Percentiles rank a stretch among this genome's conserved stretches.
phyloP scores from a whole-genome alignment of 2,329 filamentous ascomycete species.

The Pseudovirgaria hyperparasitica region DNA sequence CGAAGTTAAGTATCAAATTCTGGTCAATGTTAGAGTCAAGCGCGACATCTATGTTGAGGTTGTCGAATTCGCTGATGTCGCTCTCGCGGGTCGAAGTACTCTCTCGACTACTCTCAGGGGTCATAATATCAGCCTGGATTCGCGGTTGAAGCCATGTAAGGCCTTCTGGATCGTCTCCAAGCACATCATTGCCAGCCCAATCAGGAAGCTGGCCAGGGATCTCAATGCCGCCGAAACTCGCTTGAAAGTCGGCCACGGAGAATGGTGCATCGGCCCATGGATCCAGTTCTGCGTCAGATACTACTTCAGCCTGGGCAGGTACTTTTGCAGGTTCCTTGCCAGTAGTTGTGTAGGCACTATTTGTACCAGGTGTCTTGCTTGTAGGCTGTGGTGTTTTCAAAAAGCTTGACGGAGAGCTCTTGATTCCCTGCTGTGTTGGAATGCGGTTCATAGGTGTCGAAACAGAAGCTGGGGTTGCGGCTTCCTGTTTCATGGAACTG shows the following conservation, averaged over 20 bases:
- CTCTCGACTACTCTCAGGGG: conserved; percentile 23
- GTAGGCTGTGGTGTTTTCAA: conserved; percentile 24
- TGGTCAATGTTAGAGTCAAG: too few relatives aligned
- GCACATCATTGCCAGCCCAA: conserved; percentile 2
- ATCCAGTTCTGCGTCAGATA: conserved; percentile 11
- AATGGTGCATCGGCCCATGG: conserved; percentile 13
- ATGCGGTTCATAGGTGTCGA: conserved; percentile 25
- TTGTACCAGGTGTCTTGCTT: conserved; percentile 21
- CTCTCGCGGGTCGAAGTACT: conserved; percentile 24
- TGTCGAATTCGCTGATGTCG: conserved; percentile 30
- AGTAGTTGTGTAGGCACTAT: conserved; percentile 13
- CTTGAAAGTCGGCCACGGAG: conserved; percentile 15
- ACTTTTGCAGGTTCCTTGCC: conserved; percentile 15
- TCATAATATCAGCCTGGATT: conserved; percentile 12
- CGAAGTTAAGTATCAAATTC: too few relatives aligned
- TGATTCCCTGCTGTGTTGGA: conserved; percentile 22
- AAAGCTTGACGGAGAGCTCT: conserved; percentile 22
- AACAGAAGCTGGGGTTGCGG: conserved; percentile 18
- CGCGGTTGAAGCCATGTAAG: conserved; percentile 10
- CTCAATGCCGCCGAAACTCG: conserved; percentile 1
- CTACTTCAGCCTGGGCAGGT: conserved; percentile 8
- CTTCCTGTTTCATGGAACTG: conserved; percentile 17
- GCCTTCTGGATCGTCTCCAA: conserved; percentile 5
- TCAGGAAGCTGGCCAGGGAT: conserved; percentile 4
- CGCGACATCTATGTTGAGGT: conserved; percentile 26